Evolutionary conservation across 768 basidiomycete genomes (phyloP).

Genomic region (Boletus edulis): DNA sequence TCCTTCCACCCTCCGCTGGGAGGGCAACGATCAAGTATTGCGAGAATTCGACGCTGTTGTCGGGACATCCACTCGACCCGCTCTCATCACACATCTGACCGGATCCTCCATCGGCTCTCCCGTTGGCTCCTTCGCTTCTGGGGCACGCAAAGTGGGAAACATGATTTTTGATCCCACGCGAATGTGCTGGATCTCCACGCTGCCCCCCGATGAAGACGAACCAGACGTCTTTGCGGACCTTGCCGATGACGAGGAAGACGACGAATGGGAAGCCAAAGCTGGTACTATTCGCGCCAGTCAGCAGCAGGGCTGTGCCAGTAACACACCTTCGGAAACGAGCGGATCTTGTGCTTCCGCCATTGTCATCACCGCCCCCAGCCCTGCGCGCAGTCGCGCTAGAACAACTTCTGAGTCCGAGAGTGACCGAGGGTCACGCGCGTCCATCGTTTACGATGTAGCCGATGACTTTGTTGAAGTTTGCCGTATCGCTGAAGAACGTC

Average conservation of each 20-base stretch:
- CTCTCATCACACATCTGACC: conserved; percentile 91
- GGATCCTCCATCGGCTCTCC: conserved; percentile 85
- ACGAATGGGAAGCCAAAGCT: conserved; percentile 67
- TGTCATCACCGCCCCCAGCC: conserved; percentile 49
- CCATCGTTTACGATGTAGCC: conserved; percentile 75
- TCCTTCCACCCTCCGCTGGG: conserved; percentile 86
- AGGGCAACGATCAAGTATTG: conserved; percentile 91
- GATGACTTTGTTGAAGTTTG: conserved; percentile 72
- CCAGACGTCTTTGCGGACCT: conserved; percentile 94
- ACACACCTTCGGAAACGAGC: conserved; percentile 28
- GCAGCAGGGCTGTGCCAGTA: conserved; percentile 36
- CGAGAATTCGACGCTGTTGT: conserved; percentile 85
- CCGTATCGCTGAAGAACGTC: conserved; percentile 75
- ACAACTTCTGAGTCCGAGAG: conserved; percentile 75
- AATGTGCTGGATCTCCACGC: conserved; percentile 93
- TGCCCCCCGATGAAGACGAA: conserved; percentile 87
- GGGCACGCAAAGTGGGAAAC: conserved; percentile 90
- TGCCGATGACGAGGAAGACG: conserved; percentile 84
- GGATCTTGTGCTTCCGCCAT: conserved; percentile 24
- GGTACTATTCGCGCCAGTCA: conserved; percentile 75
- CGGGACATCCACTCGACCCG: conserved; percentile 84
- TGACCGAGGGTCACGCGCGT: conserved; percentile 72
- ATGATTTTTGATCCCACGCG: conserved; percentile 95
- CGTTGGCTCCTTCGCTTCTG: conserved; percentile 67
- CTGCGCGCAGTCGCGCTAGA: conserved; percentile 59